A percentile compares a stretch with the other conserved stretches of the same genome.
Evolutionary conservation across 2,329 filamentous ascomycete species (phyloP).

Genomic region (Pestalotiopsis sp.): DNA sequence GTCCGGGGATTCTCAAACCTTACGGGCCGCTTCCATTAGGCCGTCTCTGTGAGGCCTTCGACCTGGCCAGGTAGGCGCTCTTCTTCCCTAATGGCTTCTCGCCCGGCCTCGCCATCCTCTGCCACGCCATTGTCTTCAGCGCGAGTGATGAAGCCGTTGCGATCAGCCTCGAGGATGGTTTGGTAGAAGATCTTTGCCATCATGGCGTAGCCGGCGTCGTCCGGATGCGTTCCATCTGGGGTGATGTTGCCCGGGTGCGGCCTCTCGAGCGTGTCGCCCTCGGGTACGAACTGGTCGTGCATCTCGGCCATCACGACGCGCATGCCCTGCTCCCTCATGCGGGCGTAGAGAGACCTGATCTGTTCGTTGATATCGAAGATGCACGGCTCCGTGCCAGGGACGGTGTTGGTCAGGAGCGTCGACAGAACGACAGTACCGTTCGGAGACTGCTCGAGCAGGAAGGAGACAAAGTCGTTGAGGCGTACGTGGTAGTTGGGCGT

Average conservation of each 20-base stretch:
- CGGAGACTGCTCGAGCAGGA: constrained; percentile 24
- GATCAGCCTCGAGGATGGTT: constrained; percentile 24
- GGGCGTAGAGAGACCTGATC: constrained; percentile 19
- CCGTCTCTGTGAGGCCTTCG: neutral
- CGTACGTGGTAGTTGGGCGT: constrained; percentile 20
- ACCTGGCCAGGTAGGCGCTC: neutral
- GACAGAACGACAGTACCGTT: constrained; percentile 27
- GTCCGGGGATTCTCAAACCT: neutral
- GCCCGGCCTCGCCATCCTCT: constrained; percentile 18
- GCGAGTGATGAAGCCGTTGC: constrained; percentile 18
- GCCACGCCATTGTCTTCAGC: constrained; percentile 21
- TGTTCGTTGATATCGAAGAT: constrained; percentile 25
- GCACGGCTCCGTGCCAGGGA: constrained; percentile 20
- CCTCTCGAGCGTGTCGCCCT: constrained; percentile 15
- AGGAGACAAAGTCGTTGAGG: constrained; percentile 23
- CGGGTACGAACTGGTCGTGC: constrained; percentile 23
- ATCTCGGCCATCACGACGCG: constrained; percentile 29
- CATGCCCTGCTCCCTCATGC: constrained; percentile 15
- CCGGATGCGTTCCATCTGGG: constrained; percentile 27
- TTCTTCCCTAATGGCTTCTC: neutral
- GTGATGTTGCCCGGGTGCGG: constrained; percentile 22
- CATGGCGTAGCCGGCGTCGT: constrained; percentile 24
- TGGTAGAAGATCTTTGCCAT: constrained; percentile 26
- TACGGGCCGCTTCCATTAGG: neutral
- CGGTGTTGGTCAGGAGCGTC: constrained; percentile 27